phyloP scores from a whole-genome alignment of 352 stramenopile genomes.

The Phytophthora meadii region DNA sequence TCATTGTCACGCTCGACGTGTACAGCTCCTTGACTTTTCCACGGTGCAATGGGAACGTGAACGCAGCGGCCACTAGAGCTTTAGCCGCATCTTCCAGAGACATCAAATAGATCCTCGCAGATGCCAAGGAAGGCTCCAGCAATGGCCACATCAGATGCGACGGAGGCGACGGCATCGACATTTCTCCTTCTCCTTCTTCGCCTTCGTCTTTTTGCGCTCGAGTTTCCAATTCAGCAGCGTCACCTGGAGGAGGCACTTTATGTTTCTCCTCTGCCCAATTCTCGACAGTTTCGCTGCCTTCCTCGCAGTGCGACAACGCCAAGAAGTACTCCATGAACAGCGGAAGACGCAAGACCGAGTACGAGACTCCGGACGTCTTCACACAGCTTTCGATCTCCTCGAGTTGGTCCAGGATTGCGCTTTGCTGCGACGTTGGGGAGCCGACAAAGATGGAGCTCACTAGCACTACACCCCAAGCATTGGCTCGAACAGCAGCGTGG shows the following conservation, averaged over 20 bases:
- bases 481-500: conserved; percentile 49
- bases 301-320: conserved; percentile 43
- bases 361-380: conserved; percentile 63
- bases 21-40: conserved; percentile 53
- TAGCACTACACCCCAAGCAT: conserved; percentile 78
- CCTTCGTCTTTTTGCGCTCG: conserved; percentile 8
- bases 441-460: conserved; percentile 74
- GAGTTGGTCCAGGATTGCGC: conserved; percentile 56
- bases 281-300: conserved; percentile 15
- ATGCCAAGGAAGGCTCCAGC: conserved; percentile 48
- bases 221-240: conserved; percentile 8
- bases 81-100: conserved; percentile 63
- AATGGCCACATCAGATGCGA: conserved; percentile 51
- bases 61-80: conserved; percentile 51
- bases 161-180: conserved; percentile 23
- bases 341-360: conserved; percentile 68
- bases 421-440: conserved; percentile 37
- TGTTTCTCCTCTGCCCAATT: conserved; percentile 45
- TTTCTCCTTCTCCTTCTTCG: conserved; percentile 16
- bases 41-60: conserved; percentile 66
- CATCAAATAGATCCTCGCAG: conserved; percentile 60
- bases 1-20: conserved; percentile 51
- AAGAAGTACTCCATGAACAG: conserved; percentile 87
- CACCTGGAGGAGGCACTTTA: conserved; percentile 1
- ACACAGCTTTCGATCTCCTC: conserved; percentile 70